phyloP scores from a whole-genome alignment of 2,329 filamentous ascomycete genomes.

The Pseudogymnoascus sp. region DNA sequence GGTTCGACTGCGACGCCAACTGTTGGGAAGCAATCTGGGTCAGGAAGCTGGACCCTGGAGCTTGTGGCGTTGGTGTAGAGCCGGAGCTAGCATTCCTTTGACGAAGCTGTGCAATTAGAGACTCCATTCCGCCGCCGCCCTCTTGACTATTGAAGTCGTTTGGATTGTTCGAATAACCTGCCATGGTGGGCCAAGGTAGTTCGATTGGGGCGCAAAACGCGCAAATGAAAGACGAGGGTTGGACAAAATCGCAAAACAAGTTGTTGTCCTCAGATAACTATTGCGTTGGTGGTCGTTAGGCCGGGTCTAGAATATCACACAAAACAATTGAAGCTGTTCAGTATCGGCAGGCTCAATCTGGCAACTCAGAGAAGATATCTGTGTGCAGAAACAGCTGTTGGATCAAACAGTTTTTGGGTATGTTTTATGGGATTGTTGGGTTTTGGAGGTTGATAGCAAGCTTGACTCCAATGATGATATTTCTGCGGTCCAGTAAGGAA shows the following conservation, averaged over 20 bases:
- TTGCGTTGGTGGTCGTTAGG: neutral
- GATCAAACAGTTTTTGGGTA: neutral
- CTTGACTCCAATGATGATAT: constrained; percentile 9
- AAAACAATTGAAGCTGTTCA: constrained; percentile 3
- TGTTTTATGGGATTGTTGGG: neutral
- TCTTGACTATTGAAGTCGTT: constrained; percentile 14
- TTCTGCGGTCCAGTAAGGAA: neutral
- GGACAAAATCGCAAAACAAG: constrained; percentile 10
- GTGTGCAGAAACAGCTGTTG: constrained; percentile 3
- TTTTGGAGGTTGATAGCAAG: neutral
- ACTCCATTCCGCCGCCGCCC: constrained; percentile 24
- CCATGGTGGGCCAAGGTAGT: constrained; percentile 27
- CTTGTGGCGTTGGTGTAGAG: neutral
- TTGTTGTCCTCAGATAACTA: constrained; percentile 6
- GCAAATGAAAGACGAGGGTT: constrained; percentile 11
- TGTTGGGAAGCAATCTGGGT: constrained; percentile 5
- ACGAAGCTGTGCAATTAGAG: constrained; percentile 30
- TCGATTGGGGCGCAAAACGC: constrained; percentile 26
- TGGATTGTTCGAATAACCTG: constrained; percentile 27
- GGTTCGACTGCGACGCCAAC: constrained; percentile 13
- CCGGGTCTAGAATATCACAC: constrained; percentile 2
- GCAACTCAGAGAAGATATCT: constrained; percentile 3
- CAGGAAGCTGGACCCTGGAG: constrained; percentile 9
- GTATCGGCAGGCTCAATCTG: neutral
- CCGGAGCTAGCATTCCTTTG: constrained; percentile 15